phyloP scores from a whole-genome alignment of 2,329 filamentous ascomycete genomes.

The Rutstroemia sp. region DNA sequence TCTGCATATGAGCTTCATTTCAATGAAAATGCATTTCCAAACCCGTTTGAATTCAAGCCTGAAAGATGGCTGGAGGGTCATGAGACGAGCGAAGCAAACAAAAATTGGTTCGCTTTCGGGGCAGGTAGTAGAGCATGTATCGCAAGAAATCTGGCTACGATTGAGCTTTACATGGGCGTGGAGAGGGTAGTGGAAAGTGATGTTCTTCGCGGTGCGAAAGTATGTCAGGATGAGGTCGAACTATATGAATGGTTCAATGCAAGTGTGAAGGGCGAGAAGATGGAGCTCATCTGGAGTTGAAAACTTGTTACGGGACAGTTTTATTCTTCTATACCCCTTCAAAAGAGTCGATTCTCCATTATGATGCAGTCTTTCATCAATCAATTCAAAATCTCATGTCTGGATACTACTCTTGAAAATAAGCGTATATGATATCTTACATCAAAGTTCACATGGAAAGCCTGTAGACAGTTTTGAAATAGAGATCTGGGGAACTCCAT shows the following conservation, averaged over 20 bases:
- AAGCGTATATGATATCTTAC: too few species aligned
- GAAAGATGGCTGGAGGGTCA: conserved; percentile 39
- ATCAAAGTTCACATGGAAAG: too few species aligned
- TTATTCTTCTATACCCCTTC: too few species aligned
- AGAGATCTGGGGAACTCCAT: too few species aligned
- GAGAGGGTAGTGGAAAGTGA: conserved; percentile 36
- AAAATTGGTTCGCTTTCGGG: conserved; percentile 42
- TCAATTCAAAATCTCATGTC: too few species aligned
- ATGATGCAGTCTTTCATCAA: too few species aligned
- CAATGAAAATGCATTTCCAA: conserved; percentile 35
- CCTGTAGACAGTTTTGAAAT: too few species aligned
- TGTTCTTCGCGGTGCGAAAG: conserved; percentile 37
- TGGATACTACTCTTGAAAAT: too few species aligned
- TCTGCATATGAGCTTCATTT: conserved; percentile 40
- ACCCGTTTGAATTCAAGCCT: conserved; percentile 37
- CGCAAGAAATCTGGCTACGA: conserved; percentile 39
- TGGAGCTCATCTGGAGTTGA: conserved; percentile 31
- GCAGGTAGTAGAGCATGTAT: conserved; percentile 42
- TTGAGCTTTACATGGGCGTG: conserved; percentile 36
- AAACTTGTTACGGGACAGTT: neutral
- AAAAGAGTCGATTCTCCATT: too few species aligned
- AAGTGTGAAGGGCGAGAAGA: conserved; percentile 38
- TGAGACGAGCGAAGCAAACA: conserved; percentile 33
- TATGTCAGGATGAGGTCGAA: conserved; percentile 36
- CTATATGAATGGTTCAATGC: conserved; percentile 34